phyloP scores from a whole-genome alignment of 2,329 filamentous ascomycete genomes.

The Coniochaeta sp. region DNA sequence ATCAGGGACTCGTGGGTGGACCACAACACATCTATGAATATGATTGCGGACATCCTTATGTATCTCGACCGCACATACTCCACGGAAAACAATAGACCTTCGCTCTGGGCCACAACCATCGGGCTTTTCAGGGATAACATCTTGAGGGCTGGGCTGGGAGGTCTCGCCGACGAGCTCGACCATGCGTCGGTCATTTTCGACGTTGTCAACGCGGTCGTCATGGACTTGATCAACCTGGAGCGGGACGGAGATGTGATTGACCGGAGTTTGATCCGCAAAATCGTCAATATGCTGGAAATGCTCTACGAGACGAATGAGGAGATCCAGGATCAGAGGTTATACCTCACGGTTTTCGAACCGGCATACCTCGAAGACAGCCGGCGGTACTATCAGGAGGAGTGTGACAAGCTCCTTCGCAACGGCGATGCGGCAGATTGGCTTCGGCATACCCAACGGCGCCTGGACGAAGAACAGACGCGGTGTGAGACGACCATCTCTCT shows the following conservation, averaged over 20 bases:
- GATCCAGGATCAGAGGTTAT: slow-evolving; percentile 71
- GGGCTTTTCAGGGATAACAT: slow-evolving; percentile 83
- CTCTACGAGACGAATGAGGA: slow-evolving; percentile 79
- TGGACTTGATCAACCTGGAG: slow-evolving; percentile 91
- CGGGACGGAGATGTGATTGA: slow-evolving; percentile 85
- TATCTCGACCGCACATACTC: slow-evolving; percentile 89
- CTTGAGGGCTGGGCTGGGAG: slow-evolving; percentile 51
- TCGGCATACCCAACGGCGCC: slow-evolving; percentile 62
- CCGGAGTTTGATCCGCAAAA: slow-evolving; percentile 71
- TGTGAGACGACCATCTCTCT: slow-evolving; percentile 76
- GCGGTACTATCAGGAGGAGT: slow-evolving; percentile 70
- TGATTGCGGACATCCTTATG: slow-evolving; percentile 95
- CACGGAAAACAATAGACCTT: slow-evolving; percentile 60
- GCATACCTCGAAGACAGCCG: slow-evolving; percentile 65
- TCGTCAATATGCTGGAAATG: slow-evolving; percentile 81
- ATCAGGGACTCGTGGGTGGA: slow-evolving; percentile 78
- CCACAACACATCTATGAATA: slow-evolving; percentile 88
- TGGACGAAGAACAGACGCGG: slow-evolving; percentile 74
- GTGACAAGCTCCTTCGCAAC: slow-evolving; percentile 64
- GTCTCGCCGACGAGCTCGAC: slow-evolving; percentile 25
- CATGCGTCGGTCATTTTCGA: slow-evolving; percentile 51
- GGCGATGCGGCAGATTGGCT: slow-evolving; percentile 80
- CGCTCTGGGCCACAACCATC: slow-evolving; percentile 80
- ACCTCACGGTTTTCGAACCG: slow-evolving; percentile 75
- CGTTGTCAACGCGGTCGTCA: slow-evolving; percentile 71